These are phyloP conservation scores for Colletotrichum sp. DNA, from an alignment of 2,329 filamentous ascomycete genomes.

Conservation along the genomic window DNA sequence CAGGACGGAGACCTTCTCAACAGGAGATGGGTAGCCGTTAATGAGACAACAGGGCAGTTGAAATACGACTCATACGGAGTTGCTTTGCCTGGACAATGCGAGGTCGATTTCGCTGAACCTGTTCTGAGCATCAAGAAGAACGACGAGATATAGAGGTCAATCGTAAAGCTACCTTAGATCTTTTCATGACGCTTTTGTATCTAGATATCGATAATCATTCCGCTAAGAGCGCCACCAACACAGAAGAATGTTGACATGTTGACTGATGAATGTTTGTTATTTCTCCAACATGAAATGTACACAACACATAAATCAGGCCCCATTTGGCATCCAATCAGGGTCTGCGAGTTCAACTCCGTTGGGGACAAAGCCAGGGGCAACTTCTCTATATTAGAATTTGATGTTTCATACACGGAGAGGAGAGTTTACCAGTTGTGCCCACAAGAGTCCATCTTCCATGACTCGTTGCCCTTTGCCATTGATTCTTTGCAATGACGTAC, in stretches of 20 bases:
- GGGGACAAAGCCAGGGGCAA: background rate
- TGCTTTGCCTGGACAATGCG: constrained; percentile 31
- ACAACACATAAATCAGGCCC: background rate
- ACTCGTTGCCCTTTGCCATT: constrained; percentile 53
- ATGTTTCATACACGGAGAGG: background rate
- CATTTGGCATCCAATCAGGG: background rate
- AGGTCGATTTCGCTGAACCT: constrained; percentile 32
- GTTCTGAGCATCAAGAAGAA: constrained; percentile 18
- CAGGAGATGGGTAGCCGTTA: constrained; percentile 34
- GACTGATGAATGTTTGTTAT: background rate
- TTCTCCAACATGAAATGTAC: background rate
- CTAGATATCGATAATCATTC: background rate
- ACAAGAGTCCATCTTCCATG: constrained; percentile 55
- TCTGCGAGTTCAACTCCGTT: background rate
- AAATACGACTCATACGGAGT: constrained; percentile 35
- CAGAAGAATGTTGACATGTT: background rate
- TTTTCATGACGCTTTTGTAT: background rate
- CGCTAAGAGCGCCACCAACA: background rate
- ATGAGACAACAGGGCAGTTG: constrained; percentile 27
- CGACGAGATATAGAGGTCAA: background rate
- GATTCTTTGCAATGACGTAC: constrained; percentile 40
- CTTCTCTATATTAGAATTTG: background rate
- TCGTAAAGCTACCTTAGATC: background rate
- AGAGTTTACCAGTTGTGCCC: constrained; percentile 30
- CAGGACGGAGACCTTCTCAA: constrained; percentile 42